These are phyloP conservation scores for Meredithiella fracta DNA, from an alignment of 2,329 filamentous ascomycete species.

Conservation along the genomic window DNA sequence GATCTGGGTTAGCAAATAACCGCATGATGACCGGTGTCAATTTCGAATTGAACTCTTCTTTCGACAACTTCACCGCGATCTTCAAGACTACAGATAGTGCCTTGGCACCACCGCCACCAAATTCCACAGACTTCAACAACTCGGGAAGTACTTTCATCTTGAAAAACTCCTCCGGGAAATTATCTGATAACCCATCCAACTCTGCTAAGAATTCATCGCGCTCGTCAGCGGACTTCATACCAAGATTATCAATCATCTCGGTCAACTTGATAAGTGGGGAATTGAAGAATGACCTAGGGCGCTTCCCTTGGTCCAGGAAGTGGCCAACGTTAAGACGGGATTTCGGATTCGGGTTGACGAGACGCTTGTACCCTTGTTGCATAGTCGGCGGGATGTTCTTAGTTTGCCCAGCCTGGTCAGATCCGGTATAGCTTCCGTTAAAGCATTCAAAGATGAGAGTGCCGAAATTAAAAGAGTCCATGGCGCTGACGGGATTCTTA, in stretches of 20 bases:
- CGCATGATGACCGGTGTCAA: slow-evolving; percentile 77
- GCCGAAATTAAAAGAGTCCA: slow-evolving; percentile 79
- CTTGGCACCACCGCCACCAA: slow-evolving; percentile 85
- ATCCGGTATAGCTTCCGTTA: slow-evolving; percentile 62
- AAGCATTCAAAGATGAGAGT: slow-evolving; percentile 79
- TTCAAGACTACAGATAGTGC: slow-evolving; percentile 80
- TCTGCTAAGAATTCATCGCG: slow-evolving; percentile 70
- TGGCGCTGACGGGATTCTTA: slow-evolving; percentile 59
- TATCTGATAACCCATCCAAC: slow-evolving; percentile 71
- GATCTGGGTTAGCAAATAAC: slow-evolving; percentile 78
- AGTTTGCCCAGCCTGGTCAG: slow-evolving; percentile 68
- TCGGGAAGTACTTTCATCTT: slow-evolving; percentile 93
- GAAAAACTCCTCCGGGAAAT: slow-evolving; percentile 96
- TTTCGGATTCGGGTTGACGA: slow-evolving; percentile 81
- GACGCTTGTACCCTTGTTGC: slow-evolving; percentile 78
- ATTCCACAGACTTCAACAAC: slow-evolving; percentile 95
- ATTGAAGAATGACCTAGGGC: slow-evolving; percentile 76
- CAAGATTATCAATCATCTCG: slow-evolving; percentile 81
- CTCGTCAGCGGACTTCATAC: slow-evolving; percentile 71
- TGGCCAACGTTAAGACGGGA: slow-evolving; percentile 65
- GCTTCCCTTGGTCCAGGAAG: slow-evolving; percentile 78
- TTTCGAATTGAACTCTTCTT: slow-evolving; percentile 74
- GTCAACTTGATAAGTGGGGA: slow-evolving; percentile 83
- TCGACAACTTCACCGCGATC: slow-evolving; percentile 70
- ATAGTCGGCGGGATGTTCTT: slow-evolving; percentile 75